A percentile compares a stretch with the other conserved stretches of the same genome.
phyloP scores from a whole-genome alignment of 176 grass and related monocot genomes.

The Saccharum officinarum region DNA sequence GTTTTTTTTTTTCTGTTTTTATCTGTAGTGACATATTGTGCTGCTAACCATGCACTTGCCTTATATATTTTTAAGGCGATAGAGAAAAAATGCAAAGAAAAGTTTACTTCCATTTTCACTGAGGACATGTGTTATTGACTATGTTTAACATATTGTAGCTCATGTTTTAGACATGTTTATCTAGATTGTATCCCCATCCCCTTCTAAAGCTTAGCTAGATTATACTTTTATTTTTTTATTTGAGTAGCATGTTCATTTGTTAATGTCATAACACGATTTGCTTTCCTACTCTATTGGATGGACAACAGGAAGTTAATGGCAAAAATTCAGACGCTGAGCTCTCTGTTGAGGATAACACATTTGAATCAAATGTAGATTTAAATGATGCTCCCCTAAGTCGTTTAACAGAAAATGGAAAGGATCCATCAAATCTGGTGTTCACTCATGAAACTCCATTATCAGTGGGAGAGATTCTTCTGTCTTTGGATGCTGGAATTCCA shows the following conservation, averaged over 20 bases:
- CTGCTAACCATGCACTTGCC: neutral
- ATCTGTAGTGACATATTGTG: slow-evolving; percentile 2
- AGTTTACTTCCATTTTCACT: neutral
- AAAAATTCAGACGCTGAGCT: slow-evolving; percentile 64
- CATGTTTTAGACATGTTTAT: slow-evolving; percentile 20
- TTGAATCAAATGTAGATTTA: slow-evolving; percentile 49
- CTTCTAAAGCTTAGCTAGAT: neutral
- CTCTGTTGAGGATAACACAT: slow-evolving; percentile 44
- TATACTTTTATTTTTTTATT: neutral
- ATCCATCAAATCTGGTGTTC: slow-evolving; percentile 38
- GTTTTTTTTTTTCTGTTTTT: slow-evolving; percentile 18
- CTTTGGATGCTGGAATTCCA: slow-evolving; percentile 80
- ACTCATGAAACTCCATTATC: slow-evolving; percentile 66
- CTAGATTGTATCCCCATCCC: neutral
- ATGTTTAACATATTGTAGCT: neutral
- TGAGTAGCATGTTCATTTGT: slow-evolving; percentile 21
- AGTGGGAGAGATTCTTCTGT: slow-evolving; percentile 97
- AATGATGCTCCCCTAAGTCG: slow-evolving; percentile 37
- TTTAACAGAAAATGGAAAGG: slow-evolving; percentile 55
- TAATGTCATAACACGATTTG: slow-evolving; percentile 10
- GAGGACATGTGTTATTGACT: neutral
- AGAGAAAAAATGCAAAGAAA: neutral
- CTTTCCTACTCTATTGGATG: slow-evolving; percentile 26
- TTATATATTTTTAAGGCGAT: slow-evolving; percentile 1
- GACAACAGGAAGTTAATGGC: slow-evolving; percentile 60